These are phyloP conservation scores for Cordyceps cateniannulata DNA, from an alignment of 2,329 filamentous ascomycete species.

Conservation along the genomic window DNA sequence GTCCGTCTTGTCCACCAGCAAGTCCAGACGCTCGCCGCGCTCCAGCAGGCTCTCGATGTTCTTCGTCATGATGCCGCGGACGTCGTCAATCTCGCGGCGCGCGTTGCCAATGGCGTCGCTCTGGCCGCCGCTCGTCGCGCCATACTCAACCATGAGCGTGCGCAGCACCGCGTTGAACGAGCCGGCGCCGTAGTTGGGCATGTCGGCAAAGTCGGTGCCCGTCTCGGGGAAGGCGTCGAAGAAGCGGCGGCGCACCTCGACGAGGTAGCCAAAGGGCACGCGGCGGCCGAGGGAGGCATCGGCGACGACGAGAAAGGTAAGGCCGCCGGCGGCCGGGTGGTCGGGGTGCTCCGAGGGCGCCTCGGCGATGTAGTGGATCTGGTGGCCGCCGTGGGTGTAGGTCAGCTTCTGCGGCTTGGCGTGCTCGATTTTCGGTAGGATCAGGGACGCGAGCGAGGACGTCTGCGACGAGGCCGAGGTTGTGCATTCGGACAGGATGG, in stretches of 20 bases:
- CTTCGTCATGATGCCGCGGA: conserved; percentile 87
- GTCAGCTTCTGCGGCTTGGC: conserved; percentile 77
- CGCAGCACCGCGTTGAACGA: conserved; percentile 78
- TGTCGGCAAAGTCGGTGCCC: conserved; percentile 61
- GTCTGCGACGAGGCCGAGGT: conserved; percentile 76
- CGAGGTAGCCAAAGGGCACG: conserved; percentile 86
- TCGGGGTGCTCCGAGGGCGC: conserved; percentile 60
- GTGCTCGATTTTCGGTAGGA: conserved; percentile 93
- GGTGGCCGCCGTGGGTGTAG: conserved; percentile 84
- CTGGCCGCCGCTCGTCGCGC: conserved; percentile 66
- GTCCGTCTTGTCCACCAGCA: conserved; percentile 95
- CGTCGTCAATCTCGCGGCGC: conserved; percentile 85
- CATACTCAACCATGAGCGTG: conserved; percentile 74
- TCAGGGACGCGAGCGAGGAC: conserved; percentile 81
- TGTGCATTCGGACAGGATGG: conserved; percentile 89
- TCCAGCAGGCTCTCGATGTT: conserved; percentile 89
- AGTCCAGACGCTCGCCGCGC: conserved; percentile 85
- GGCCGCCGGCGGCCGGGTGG: conserved; percentile 62
- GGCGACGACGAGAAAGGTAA: conserved; percentile 89
- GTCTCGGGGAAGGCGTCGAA: conserved; percentile 58
- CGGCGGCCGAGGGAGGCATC: conserved; percentile 75
- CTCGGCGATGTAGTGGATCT: conserved; percentile 93
- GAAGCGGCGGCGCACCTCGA: conserved; percentile 87
- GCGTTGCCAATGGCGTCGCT: conserved; percentile 79
- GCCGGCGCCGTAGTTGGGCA: conserved; percentile 86